phyloP scores from a whole-genome alignment of 2,329 filamentous ascomycete genomes.

The Aureobasidium sp. region DNA sequence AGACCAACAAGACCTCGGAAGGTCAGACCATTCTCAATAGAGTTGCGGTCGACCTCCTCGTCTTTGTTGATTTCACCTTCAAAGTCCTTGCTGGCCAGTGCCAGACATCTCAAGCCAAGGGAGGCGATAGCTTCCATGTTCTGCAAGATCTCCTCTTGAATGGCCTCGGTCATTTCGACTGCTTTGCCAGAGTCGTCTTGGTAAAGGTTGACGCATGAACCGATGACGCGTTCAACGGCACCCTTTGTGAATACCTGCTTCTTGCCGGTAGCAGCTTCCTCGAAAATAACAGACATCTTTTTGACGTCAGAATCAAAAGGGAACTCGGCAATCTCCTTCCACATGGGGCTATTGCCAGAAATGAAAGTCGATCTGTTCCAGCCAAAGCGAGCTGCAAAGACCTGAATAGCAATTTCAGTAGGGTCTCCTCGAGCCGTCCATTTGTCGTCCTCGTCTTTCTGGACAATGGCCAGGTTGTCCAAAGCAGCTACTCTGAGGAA shows the following conservation, averaged over 20 bases:
- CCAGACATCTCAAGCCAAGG: constrained; percentile 59
- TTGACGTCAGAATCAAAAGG: constrained; percentile 69
- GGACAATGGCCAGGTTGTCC: constrained; percentile 57
- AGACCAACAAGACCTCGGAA: constrained; percentile 79
- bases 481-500: constrained; percentile 57
- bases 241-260: constrained; percentile 52
- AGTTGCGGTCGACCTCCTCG: constrained; percentile 46
- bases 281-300: constrained; percentile 66
- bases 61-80: constrained; percentile 33
- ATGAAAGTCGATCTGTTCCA: constrained; percentile 50
- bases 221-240: constrained; percentile 61
- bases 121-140: constrained; percentile 61
- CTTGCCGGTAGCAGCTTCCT: constrained; percentile 30
- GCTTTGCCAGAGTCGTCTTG: constrained; percentile 31
- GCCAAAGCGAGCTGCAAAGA: constrained; percentile 59
- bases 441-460: constrained; percentile 44
- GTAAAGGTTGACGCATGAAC: constrained; percentile 49
- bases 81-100: constrained; percentile 48
- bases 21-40: constrained; percentile 59
- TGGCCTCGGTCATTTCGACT: constrained; percentile 42
- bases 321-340: constrained; percentile 57
- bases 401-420: constrained; percentile 67
- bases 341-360: constrained; percentile 42
- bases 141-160: constrained; percentile 47
- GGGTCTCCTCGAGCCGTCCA: constrained; percentile 61